phyloP scores from a whole-genome alignment of 805 yeast genomes.

The Cyberlindnera japonica region DNA sequence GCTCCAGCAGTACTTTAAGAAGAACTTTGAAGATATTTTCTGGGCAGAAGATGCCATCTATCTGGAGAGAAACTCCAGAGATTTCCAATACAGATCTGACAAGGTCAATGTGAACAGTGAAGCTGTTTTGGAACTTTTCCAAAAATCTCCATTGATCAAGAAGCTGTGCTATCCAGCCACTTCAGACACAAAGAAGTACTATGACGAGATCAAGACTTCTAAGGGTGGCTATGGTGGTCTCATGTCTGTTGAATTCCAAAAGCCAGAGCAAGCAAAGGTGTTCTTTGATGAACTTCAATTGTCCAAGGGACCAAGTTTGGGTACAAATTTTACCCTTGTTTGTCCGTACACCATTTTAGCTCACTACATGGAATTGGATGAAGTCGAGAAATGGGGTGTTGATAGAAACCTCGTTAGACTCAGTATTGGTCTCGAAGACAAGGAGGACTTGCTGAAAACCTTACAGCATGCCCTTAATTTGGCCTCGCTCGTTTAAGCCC shows the following conservation, averaged over 20 bases:
- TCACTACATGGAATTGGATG: slow-evolving; percentile 78
- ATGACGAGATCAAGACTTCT: slow-evolving; percentile 63
- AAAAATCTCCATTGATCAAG: slow-evolving; percentile 46
- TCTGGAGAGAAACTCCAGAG: slow-evolving; percentile 90
- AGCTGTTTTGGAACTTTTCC: slow-evolving; percentile 51
- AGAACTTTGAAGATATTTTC: slow-evolving; percentile 64
- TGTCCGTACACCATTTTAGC: slow-evolving; percentile 90
- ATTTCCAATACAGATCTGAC: slow-evolving; percentile 62
- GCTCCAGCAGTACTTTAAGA: slow-evolving; percentile 48
- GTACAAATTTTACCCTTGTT: slow-evolving; percentile 83
- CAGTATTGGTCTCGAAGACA: slow-evolving; percentile 82
- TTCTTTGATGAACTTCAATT: slow-evolving; percentile 68
- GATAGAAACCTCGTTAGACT: slow-evolving; percentile 74
- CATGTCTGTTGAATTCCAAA: slow-evolving; percentile 66
- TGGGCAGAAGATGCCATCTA: slow-evolving; percentile 96
- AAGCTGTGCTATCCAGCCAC: slow-evolving; percentile 70
- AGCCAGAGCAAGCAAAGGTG: slow-evolving; percentile 58
- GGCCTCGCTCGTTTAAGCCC: slow-evolving; percentile 17
- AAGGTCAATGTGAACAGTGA: slow-evolving; percentile 52
- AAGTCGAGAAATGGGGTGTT: slow-evolving; percentile 77
- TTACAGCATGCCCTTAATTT: slow-evolving; percentile 21
- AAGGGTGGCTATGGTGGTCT: slow-evolving; percentile 89
- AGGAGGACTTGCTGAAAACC: slow-evolving; percentile 41
- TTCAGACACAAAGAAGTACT: slow-evolving; percentile 50
- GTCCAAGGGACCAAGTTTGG: slow-evolving; percentile 88